Base-by-base conservation (phyloP, 768 basidiomycete species). In the Strobilomyces confusus region DNA sequence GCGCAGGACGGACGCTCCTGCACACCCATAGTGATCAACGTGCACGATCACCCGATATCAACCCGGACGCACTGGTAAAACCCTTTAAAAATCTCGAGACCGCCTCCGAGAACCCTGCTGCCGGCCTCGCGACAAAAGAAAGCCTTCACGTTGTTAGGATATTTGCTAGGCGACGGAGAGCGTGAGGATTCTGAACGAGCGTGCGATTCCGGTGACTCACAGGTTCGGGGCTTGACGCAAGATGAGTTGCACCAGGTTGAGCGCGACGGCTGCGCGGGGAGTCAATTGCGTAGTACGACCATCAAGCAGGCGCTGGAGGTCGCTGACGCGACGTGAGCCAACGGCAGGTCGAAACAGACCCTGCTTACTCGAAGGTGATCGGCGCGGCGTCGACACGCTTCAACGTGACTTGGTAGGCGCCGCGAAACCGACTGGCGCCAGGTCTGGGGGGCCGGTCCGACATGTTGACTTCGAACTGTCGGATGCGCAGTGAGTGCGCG, bases 221-320 rank as follows among this genome's bases (percentile, higher is more conserved):
- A 74, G 56, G 33, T 81, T 80, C 0, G 75, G 70, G 0, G 65
- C 72, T 48, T 81, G 80, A 0, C 79, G 73, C 2, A 82, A 54
- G 12, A 82, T 70, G 1, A 82, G 63, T 42, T 82, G 80, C 0
- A 82, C 50, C 1, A 82, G 58, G 34, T 78, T 82, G 0, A 73
- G 70, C 0, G 79, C 78, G 3, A 70, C 68, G 23, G 26, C 20
- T 4, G 72, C 69, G 23, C 69, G 58, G 29, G 47, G 58, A 19
- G n/a, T 70, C 25, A 69, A 40, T 7, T 66, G 63, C 0, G n/a
- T 61, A 4, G 57, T 59, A 2, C 20, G 49, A 1, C 70, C 68
- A 20, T 68, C 58, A 2, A 69, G 13, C 29, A 71, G 65, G 14
- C 19, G 32, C 25, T 58, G 61, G 6, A 69, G 59, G 15, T 64